These are phyloP conservation scores for Cicer judaicum DNA, from an alignment of 306 rosid genomes.

Conservation along the genomic window DNA sequence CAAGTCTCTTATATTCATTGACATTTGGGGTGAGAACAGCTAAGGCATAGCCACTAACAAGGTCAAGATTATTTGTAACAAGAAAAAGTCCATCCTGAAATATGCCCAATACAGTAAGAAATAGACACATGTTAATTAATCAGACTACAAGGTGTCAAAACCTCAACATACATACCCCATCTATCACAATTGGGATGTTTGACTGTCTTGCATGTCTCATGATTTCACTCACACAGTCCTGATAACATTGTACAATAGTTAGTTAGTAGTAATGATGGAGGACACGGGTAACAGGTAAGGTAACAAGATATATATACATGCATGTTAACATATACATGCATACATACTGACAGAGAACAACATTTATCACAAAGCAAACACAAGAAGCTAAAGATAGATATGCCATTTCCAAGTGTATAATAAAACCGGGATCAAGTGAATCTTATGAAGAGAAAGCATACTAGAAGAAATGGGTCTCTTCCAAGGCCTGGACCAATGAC, in stretches of 20 bases:
- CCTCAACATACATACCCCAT: conserved; percentile 69
- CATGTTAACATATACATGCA: too few relatives aligned
- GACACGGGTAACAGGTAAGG: conserved; percentile 11
- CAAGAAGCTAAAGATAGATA: conserved; percentile 32
- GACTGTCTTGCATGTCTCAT: conserved; percentile 72
- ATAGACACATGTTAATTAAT: conserved; percentile 31
- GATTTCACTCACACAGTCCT: conserved; percentile 83
- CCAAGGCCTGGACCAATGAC: conserved; percentile 98
- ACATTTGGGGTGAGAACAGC: conserved; percentile 91
- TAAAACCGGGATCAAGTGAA: conserved; percentile 13
- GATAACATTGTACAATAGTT: conserved; percentile 45
- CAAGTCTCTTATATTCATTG: conserved; percentile 87
- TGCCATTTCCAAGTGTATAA: conserved; percentile 9
- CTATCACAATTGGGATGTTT: conserved; percentile 76
- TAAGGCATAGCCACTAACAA: conserved; percentile 78
- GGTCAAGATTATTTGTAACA: conserved; percentile 73
- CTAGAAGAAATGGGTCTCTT: conserved; percentile 90
- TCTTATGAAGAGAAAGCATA: conserved; percentile 48
- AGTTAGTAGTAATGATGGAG: conserved; percentile 39
- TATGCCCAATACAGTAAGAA: conserved; percentile 32
- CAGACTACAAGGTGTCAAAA: conserved; percentile 30
- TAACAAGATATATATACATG: too few relatives aligned
- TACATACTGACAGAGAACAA: not conserved
- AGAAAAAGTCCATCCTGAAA: conserved; percentile 93
- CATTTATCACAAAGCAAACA: conserved; percentile 15